Percentiles rank a stretch among this genome's conserved stretches.
These are phyloP conservation scores for Gymnopilus junonius DNA, from an alignment of 768 basidiomycete species.

Conservation along the genomic window DNA sequence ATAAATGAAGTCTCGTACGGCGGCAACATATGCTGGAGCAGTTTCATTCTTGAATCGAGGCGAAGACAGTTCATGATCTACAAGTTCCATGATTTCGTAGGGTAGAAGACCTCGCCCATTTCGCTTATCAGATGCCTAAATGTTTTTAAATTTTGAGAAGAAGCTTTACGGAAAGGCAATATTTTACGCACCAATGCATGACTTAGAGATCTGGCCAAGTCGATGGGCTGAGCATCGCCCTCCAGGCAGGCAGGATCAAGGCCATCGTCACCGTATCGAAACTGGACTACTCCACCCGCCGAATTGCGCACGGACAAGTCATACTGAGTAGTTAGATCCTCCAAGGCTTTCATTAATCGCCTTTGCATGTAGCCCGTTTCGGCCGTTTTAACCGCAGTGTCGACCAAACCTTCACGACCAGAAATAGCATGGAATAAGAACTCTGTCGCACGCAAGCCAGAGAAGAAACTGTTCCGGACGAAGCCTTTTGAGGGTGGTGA, in stretches of 20 bases:
- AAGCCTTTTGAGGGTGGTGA: constrained; percentile 98
- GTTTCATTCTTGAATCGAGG: constrained; percentile 71
- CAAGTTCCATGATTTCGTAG: constrained; percentile 80
- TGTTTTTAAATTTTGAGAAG: neutral
- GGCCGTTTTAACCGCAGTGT: constrained; percentile 99
- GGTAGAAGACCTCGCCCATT: constrained; percentile 74
- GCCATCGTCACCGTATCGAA: constrained; percentile 95
- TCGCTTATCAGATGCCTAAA: constrained; percentile 66
- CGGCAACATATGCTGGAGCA: constrained; percentile 68
- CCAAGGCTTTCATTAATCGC: constrained; percentile 97
- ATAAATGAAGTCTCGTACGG: constrained; percentile 72
- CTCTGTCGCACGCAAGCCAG: constrained; percentile 89
- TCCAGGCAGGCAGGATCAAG: constrained; percentile 96
- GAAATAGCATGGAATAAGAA: constrained; percentile 99
- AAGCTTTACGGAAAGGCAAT: neutral
- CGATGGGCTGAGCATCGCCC: constrained; percentile 93
- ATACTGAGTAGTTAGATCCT: constrained; percentile 96
- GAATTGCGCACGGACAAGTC: constrained; percentile 96
- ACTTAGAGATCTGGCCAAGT: constrained; percentile 84
- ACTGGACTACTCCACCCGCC: constrained; percentile 94
- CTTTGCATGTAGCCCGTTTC: constrained; percentile 99
- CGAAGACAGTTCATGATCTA: constrained; percentile 62
- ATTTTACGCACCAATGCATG: constrained; percentile 69
- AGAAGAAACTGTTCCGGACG: constrained; percentile 96
- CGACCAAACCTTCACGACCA: constrained; percentile 96